These are phyloP conservation scores for Phaeosphaeriaceae sp. DNA, from an alignment of 2,329 filamentous ascomycete genomes.

Conservation along the genomic window DNA sequence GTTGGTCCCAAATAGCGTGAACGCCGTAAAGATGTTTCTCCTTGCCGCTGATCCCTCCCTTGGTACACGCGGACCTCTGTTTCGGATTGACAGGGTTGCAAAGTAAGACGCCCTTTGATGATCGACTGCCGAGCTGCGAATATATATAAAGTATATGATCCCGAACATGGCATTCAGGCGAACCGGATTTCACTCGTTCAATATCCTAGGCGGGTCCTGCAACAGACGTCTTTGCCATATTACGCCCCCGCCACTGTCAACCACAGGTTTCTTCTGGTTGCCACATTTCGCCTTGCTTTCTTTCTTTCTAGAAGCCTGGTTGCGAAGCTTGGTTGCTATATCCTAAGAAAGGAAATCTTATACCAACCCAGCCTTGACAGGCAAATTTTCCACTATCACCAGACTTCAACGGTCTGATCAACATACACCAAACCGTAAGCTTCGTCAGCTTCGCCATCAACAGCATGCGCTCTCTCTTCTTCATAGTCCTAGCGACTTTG, in stretches of 20 bases:
- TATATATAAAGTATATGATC: slow-evolving; percentile 27
- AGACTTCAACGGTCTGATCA: not conserved
- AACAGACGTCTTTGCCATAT: slow-evolving; percentile 15
- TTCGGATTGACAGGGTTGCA: slow-evolving; percentile 31
- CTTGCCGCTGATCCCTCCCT: slow-evolving; percentile 39
- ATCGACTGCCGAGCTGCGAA: slow-evolving; percentile 11
- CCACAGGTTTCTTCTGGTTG: slow-evolving; percentile 22
- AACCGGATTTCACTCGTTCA: slow-evolving; percentile 22
- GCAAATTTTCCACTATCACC: not conserved
- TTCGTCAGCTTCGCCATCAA: slow-evolving; percentile 1
- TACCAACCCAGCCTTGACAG: slow-evolving; percentile 1
- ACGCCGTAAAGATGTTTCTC: slow-evolving; percentile 33
- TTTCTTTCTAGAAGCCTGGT: slow-evolving; percentile 15
- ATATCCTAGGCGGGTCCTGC: slow-evolving; percentile 17
- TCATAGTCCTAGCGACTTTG: slow-evolving; percentile 34
- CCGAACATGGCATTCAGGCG: slow-evolving; percentile 22
- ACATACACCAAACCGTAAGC: not conserved
- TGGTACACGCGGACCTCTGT: slow-evolving; percentile 26
- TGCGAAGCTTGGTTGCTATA: slow-evolving; percentile 19
- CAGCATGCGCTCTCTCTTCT: slow-evolving; percentile 36
- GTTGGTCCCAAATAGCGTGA: slow-evolving; percentile 23
- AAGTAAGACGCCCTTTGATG: slow-evolving; percentile 5
- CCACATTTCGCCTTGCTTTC: slow-evolving; percentile 16
- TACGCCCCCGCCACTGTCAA: slow-evolving; percentile 9
- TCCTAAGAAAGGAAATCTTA: not conserved